Evolutionary conservation across 2,329 filamentous ascomycete genomes (phyloP), one percentile per base, ranked within the genome.

Genomic region (Trichoderma sp.): DNA sequence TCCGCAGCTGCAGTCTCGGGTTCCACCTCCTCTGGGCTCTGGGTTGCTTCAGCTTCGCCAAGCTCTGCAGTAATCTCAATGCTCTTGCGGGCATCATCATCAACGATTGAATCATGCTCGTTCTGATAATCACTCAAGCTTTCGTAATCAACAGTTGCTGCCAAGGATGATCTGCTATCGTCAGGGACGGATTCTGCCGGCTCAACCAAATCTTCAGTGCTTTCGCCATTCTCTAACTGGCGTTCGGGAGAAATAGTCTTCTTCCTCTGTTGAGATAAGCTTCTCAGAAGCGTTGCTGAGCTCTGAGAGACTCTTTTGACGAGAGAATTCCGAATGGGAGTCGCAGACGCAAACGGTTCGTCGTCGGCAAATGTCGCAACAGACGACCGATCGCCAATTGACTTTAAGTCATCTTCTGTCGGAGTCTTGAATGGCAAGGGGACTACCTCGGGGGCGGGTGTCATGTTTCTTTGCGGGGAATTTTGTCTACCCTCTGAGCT

Each of bases 281-380:
- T 82, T 51, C 80, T 77, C n/a, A 86, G 73, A 10, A 85, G 68
- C 30, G 81, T 79, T 14, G 74, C 78, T 2, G 86, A 86, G 59
- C 81, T 78, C 14, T 78, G 79, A 1, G 87, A 88, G 2, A 87
- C 75, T 21, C 83, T 81, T 60, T 84, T 84, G 5, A 81, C 83
- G 21, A 84, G 71, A 4, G 84, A 83, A 16, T 75, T 74, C 26
- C 79, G 77, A 64, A 76, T 68, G 55, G 72, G 59, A 66, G 72
- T 58, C 71, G 76, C 54, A 65, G 70, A 46, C 11, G 66, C 64
- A 26, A 78, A 74, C n/a, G 84, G 84, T 13, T 84, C 84, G 32
- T 89, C 84, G 68, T 91, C 89, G 18, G 90, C 89, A 74, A 90
- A 85, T 0, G 91, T 91, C 3, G 90, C 92, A 24, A 92, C 83